Evolutionary conservation across 2,329 filamentous ascomycete genomes (phyloP), one percentile per base, ranked within the genome.

Genomic region (Westerdykella sp.): DNA sequence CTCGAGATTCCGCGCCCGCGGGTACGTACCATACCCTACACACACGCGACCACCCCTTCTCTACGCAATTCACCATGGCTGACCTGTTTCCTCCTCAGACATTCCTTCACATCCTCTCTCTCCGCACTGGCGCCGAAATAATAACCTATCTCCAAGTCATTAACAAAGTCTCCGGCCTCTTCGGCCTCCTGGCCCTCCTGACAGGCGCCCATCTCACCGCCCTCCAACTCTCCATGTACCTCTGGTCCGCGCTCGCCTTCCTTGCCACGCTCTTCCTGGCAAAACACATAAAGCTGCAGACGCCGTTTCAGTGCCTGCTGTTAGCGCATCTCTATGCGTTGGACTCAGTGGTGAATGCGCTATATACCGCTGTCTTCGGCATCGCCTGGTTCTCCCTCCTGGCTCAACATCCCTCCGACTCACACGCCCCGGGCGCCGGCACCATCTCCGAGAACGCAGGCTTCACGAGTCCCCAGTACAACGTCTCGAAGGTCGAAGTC

Each of bases 131-230:
- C 54, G 84, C 87, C 37, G 87, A 93, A 56, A 78, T 96, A 59
- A 88, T 95, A 58, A 83, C 85, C 4, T 76, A 93, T 48, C 82
- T 85, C 10, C 79, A 95, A 51, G 76, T 94, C 43, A 83, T 96
- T 71, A 96, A 96, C 76, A 95, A 95, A 69, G 80, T 90, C 54
- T 91, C 87, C 39, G 90, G 89, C 45, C 75, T 95, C 54, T 96
- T 95, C 69, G 90, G 90, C 52, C 76, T 96, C 35, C 83, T 96
- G 54, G 89, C 90, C 46, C 79, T 95, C 54, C 74, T 95, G 51
- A 95, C 90, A 18, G 91, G 91, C 63, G 89, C 87, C 68, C 75
- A 84, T 55, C 80, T 95, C 49, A 90, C 87, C 42, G 76, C 82
- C 23, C 77, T 93, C 18, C 91, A 96, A 68, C 77, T 95, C 44